Conservation (phyloP, 345 rosid species). For the Noccaea caerulescens region DNA sequence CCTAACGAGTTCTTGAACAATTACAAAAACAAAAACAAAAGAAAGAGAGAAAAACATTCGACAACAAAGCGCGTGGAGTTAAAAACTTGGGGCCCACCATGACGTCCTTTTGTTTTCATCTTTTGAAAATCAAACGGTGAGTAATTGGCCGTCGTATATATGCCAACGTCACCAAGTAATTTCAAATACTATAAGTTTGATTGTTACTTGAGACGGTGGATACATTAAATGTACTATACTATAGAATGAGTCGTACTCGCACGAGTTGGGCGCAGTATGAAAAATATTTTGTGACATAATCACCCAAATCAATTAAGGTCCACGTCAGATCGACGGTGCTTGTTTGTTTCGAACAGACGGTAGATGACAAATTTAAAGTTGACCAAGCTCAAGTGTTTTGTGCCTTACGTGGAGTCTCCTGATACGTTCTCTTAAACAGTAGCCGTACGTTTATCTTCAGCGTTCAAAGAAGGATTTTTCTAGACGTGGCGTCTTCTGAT, state of each 20-base stretch:
- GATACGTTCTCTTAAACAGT: constrained; percentile 1
- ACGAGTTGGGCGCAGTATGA: constrained; percentile 15
- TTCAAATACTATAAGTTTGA: not conserved
- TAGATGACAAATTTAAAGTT: constrained; percentile 37
- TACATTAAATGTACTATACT: not conserved
- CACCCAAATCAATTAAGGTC: constrained; percentile 26
- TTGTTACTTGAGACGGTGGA: constrained; percentile 7
- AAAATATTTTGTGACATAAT: constrained; percentile 5
- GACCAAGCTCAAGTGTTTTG: constrained; percentile 5
- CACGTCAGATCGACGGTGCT: constrained; percentile 38
- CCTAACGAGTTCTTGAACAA: too few relatives aligned
- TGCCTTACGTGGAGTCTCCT: constrained; percentile 6
- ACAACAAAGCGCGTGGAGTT: constrained; percentile 40
- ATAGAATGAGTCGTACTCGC: constrained; percentile 8
- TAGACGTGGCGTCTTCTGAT: not conserved
- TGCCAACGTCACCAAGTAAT: constrained; percentile 22
- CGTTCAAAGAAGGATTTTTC: not conserved
- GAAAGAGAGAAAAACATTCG: not conserved
- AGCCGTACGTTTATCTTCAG: constrained; percentile 29
- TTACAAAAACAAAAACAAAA: not conserved
- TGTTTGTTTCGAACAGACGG: constrained; percentile 27
- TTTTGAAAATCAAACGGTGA: not conserved
- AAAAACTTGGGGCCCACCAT: constrained; percentile 26
- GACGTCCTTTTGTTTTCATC: constrained; percentile 6
- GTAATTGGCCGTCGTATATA: constrained; percentile 20